phyloP scores from a whole-genome alignment of 371 early-diverging fungal genomes.

The Mycotypha africana region DNA sequence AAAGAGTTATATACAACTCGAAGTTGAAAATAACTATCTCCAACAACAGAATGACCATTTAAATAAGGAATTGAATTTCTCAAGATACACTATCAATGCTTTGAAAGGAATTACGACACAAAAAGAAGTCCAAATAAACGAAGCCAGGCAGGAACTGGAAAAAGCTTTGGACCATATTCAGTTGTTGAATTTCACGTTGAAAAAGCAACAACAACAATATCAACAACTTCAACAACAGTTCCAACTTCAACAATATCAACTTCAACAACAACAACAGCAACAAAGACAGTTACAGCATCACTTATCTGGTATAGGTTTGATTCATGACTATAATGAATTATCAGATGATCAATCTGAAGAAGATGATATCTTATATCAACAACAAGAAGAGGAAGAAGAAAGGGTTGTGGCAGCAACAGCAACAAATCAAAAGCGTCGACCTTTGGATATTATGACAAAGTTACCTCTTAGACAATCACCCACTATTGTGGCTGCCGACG shows the following conservation, averaged over 20 bases:
- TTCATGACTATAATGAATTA: constrained; percentile 14
- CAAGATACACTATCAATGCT: constrained; percentile 40
- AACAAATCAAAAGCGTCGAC: constrained; percentile 6
- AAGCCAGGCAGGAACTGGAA: constrained; percentile 49
- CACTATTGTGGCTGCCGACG: no score
- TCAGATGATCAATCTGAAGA: constrained; percentile 26
- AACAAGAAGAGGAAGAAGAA: neutral
- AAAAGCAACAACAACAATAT: constrained; percentile 4
- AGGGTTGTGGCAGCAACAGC: constrained; percentile 5
- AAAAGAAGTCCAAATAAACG: constrained; percentile 28
- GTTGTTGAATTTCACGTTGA: constrained; percentile 7
- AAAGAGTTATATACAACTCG: constrained; percentile 20
- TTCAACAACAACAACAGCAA: constrained; percentile 10
- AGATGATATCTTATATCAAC: constrained; percentile 11
- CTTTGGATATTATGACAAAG: constrained; percentile 21
- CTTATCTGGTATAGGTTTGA: constrained; percentile 12
- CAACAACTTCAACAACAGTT: no score
- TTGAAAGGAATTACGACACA: constrained; percentile 33
- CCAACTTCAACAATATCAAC: no score
- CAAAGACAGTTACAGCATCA: neutral
- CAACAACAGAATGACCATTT: constrained; percentile 38
- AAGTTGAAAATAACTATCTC: constrained; percentile 37
- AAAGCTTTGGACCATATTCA: constrained; percentile 35
- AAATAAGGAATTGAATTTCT: constrained; percentile 32
- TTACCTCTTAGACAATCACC: constrained; percentile 12